Percentiles rank a stretch among this genome's conserved stretches.
Conservation (phyloP, 495 filamentous ascomycete genomes). For the Pyrenula massariospora region DNA sequence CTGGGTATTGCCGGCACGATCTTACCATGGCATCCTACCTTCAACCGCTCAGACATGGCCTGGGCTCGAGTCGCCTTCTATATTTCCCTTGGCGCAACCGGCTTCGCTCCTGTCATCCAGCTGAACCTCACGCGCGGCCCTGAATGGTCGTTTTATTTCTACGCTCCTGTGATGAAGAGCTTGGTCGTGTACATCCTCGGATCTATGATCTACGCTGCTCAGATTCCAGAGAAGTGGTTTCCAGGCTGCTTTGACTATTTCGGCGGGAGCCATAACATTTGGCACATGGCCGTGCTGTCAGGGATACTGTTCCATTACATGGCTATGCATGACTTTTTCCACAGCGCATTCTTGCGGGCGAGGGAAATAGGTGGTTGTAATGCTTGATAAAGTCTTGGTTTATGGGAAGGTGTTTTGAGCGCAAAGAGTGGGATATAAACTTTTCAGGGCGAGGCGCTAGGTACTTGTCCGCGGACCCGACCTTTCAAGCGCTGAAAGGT, state of each 20-base stretch:
- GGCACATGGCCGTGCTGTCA: slow-evolving; percentile 90
- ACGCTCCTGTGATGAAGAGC: slow-evolving; percentile 78
- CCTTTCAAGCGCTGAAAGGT: too few relatives aligned
- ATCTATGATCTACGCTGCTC: slow-evolving; percentile 81
- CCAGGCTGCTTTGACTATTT: slow-evolving; percentile 91
- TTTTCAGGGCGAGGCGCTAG: too few relatives aligned
- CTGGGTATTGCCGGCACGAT: slow-evolving; percentile 83
- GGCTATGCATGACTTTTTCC: slow-evolving; percentile 93
- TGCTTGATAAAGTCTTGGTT: not conserved
- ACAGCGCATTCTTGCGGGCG: slow-evolving; percentile 67
- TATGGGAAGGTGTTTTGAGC: too few relatives aligned
- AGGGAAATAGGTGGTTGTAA: slow-evolving; percentile 35
- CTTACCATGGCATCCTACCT: slow-evolving; percentile 90
- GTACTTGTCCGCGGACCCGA: too few relatives aligned
- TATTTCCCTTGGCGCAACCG: slow-evolving; percentile 75
- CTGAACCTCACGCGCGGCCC: slow-evolving; percentile 65
- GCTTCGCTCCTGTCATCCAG: slow-evolving; percentile 80
- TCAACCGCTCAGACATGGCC: slow-evolving; percentile 85
- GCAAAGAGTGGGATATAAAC: too few relatives aligned
- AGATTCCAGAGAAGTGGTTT: slow-evolving; percentile 85
- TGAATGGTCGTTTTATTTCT: slow-evolving; percentile 69
- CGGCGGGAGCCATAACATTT: slow-evolving; percentile 91
- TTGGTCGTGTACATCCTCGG: slow-evolving; percentile 76
- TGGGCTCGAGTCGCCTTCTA: slow-evolving; percentile 92
- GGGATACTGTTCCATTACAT: slow-evolving; percentile 96